Evolutionary conservation across 148 eudicot genomes (phyloP), one percentile per base, ranked within the genome.

Genomic region (Spergularia marina): DNA sequence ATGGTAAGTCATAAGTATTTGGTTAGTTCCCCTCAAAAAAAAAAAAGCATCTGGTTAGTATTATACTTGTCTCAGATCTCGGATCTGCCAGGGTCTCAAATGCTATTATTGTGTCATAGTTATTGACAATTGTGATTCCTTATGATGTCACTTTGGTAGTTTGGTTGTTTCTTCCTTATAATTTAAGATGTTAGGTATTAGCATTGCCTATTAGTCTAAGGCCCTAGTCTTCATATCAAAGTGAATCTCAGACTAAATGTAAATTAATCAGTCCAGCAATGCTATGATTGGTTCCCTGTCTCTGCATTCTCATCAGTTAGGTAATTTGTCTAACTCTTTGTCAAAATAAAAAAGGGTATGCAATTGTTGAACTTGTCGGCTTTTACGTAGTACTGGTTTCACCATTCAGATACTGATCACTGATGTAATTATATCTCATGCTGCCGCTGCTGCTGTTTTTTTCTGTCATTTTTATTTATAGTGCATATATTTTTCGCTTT

Each of bases 1-100:
- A 71, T 88, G 93, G 98, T 94, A 61, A 80, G 89, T 80, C 10
- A 95, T 88, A 65, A 83, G 91, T 78, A 16, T 73, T 64, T 55
- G 10, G 52, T 57, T 74, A 77, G n/a, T 63, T 23, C 25, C 25
- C 25, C 25, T 23, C 25, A 23, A 23, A 23, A 23, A 23, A 23
- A 23, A 23, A 23, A 23, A 65, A 83, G 91, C 77, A 16, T 73
- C 58, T 55, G 10, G 52, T 57, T 74, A 77, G n/a, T 63, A 34
- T 60, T 74, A 36, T 12, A 12, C 9, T 40, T 51, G 47, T 79
- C 61, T 68, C 74, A 52, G 70, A 60, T 69, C 75, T 70, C 49
- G 16, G 20, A 34, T 63, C 70, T 65, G 75, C 65, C 65, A 53
- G n/a, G 7, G 63, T 18, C 62, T 53, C 23, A 23, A 44, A 44